A percentile compares a stretch with the other conserved stretches of the same genome.
Evolutionary conservation across 2,329 filamentous ascomycete species (phyloP).

Genomic region (Penicillium sp.): DNA sequence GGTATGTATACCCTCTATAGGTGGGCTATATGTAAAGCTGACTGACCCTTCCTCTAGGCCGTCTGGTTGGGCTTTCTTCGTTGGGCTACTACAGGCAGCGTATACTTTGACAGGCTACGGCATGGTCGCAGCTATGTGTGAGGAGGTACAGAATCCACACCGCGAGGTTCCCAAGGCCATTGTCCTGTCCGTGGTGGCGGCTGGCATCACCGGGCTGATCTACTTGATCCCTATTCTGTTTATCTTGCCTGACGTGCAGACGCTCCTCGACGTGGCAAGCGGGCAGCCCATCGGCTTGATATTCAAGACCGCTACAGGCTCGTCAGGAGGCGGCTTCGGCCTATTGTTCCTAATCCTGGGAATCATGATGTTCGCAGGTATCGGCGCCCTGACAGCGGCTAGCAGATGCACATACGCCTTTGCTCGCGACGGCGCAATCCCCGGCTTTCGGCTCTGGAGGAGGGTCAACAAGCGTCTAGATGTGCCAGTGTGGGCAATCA

Average conservation of each 20-base stretch:
- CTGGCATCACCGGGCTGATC: constrained; percentile 67
- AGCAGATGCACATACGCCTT: constrained; percentile 78
- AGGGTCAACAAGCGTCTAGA: constrained; percentile 68
- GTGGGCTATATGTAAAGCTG: neutral
- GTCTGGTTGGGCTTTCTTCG: constrained; percentile 73
- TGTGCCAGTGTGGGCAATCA: constrained; percentile 72
- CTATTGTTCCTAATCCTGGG: constrained; percentile 77
- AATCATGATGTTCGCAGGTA: constrained; percentile 77
- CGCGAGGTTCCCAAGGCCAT: constrained; percentile 74
- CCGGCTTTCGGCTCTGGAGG: constrained; percentile 69
- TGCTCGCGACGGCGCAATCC: constrained; percentile 75
- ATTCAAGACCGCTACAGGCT: constrained; percentile 77
- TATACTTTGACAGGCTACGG: constrained; percentile 63
- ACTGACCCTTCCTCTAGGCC: constrained; percentile 48
- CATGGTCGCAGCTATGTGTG: constrained; percentile 74
- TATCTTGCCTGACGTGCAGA: constrained; percentile 70
- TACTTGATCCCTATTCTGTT: constrained; percentile 78
- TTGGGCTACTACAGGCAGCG: constrained; percentile 69
- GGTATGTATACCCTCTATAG: constrained; percentile 44
- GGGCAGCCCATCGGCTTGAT: constrained; percentile 77
- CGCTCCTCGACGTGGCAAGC: constrained; percentile 68
- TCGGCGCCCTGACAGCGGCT: constrained; percentile 74
- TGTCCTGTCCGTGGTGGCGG: constrained; percentile 69
- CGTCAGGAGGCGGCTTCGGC: constrained; percentile 73
- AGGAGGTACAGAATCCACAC: constrained; percentile 72